These are phyloP conservation scores for Diaporthe ampelina DNA, from an alignment of 2,329 filamentous ascomycete genomes.

Conservation along the genomic window DNA sequence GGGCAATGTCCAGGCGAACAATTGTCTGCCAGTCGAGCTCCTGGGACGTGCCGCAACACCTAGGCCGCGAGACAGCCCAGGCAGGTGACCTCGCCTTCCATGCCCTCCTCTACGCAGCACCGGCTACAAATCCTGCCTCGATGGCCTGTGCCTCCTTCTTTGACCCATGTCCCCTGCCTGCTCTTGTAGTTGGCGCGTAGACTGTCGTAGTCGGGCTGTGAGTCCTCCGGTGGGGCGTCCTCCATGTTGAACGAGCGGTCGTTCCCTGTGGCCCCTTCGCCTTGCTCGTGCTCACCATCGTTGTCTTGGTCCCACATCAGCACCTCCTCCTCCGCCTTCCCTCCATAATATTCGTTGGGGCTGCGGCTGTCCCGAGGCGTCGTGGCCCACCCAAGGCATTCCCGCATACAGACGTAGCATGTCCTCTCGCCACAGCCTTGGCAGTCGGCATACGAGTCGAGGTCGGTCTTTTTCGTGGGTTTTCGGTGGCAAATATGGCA, in stretches of 20 bases:
- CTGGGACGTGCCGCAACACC: neutral
- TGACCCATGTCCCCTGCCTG: slow-evolving; percentile 49
- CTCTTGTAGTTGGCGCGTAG: slow-evolving; percentile 31
- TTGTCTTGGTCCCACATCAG: slow-evolving; percentile 36
- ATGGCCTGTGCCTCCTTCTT: slow-evolving; percentile 57
- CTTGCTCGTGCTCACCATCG: slow-evolving; percentile 36
- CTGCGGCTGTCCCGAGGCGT: neutral
- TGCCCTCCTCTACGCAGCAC: slow-evolving; percentile 76
- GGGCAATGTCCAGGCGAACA: neutral
- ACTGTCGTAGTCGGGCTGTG: slow-evolving; percentile 35
- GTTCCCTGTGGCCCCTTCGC: slow-evolving; percentile 43
- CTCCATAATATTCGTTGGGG: neutral
- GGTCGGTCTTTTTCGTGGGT: slow-evolving; percentile 74
- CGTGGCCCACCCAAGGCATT: slow-evolving; percentile 68
- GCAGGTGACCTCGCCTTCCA: slow-evolving; percentile 76
- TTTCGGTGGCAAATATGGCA: slow-evolving; percentile 78
- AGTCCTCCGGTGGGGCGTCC: slow-evolving; percentile 53
- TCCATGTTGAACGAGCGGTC: slow-evolving; percentile 63
- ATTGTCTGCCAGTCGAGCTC: neutral
- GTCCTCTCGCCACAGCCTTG: slow-evolving; percentile 72
- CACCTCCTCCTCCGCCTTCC: neutral
- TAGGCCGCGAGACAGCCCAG: slow-evolving; percentile 67
- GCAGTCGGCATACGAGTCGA: slow-evolving; percentile 77
- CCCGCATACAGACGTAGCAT: slow-evolving; percentile 78
- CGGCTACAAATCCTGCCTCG: slow-evolving; percentile 73